Base-by-base conservation (phyloP, 129 eudicot species). In the Centaurea solstitialis region DNA sequence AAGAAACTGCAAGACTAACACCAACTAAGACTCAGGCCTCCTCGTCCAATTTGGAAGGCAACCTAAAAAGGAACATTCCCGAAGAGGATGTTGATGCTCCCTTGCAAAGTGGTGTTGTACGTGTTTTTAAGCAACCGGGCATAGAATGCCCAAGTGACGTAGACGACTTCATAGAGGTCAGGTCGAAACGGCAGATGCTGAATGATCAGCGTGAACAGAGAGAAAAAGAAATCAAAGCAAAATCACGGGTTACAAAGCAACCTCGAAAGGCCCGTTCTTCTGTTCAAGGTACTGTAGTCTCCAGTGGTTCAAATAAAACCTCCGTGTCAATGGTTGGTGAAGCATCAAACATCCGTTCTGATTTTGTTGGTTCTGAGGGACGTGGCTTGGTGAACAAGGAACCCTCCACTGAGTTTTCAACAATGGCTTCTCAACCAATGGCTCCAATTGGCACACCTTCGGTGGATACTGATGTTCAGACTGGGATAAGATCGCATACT, bases 171-270 rank as follows among this genome's bases (percentile, higher is more conserved):
- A 96, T 96, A 71, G 92, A 96, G 77, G 99, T 96, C 35, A 88
- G 99, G 74, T 96, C 99, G 45, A 96, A 93, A 84, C 93, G 95
- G 83, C 99, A 96, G 83, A 90, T 94, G 97, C 68, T 93, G 87
- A 93, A 91, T 84, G 97, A 95, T 79, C 89, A 98, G 2, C 97
- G 99, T 9, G 97, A 92, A 79, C 99, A 91, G 79, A 91, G 94
- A 83, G 97, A 95, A 72, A 95, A 92, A 79, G 99, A 95, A 86
- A 89, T 81, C 62, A 95, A 90, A 84, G 97, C 91, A 35, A 95
- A 86, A 82, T 89, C 88, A 64, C 85, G 86, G 6, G 87, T 81
- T 78, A 69, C 82, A 41, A 90, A 92, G 97, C 85, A 85, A 74
- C 85, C 86, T 20, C 88, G 92, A 23, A 95, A 91, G 78, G 38